A percentile compares a stretch with the other conserved stretches of the same genome.
Conservation (phyloP, 2,329 filamentous ascomycete species). For the Alternaria solani region DNA sequence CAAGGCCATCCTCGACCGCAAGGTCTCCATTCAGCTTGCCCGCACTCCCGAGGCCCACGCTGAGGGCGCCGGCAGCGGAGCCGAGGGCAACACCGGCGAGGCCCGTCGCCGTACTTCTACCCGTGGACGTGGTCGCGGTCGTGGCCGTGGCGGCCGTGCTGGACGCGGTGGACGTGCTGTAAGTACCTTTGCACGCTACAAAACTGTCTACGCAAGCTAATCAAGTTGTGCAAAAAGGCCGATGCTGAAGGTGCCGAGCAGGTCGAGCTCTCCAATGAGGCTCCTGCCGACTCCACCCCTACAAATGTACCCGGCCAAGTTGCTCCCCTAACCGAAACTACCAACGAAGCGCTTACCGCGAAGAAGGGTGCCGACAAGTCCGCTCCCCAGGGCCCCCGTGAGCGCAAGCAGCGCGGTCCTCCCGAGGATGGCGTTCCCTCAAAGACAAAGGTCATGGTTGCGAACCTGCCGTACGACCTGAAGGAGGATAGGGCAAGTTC, state of each 20-base stretch:
- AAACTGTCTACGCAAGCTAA: slow-evolving; percentile 12
- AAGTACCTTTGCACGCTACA: slow-evolving; percentile 51
- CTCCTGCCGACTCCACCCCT: slow-evolving; percentile 50
- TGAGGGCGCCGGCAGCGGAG: slow-evolving; percentile 74
- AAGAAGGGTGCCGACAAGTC: slow-evolving; percentile 59
- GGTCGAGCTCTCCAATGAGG: slow-evolving; percentile 59
- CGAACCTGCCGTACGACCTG: slow-evolving; percentile 97
- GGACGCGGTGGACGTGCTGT: slow-evolving; percentile 71
- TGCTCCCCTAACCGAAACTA: slow-evolving; percentile 60
- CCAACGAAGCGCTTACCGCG: slow-evolving; percentile 65
- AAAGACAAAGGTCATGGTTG: slow-evolving; percentile 99
- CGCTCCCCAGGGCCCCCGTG: slow-evolving; percentile 60
- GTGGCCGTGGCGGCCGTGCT: slow-evolving; percentile 68
- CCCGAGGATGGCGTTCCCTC: slow-evolving; percentile 97
- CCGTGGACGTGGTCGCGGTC: slow-evolving; percentile 65
- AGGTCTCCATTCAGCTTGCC: slow-evolving; percentile 98
- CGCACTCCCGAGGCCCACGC: slow-evolving; percentile 91
- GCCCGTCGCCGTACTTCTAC: slow-evolving; percentile 64
- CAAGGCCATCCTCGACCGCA: slow-evolving; percentile 97
- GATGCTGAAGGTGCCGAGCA: slow-evolving; percentile 56
- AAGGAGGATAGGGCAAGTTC: slow-evolving; percentile 88
- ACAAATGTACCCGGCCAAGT: slow-evolving; percentile 63
- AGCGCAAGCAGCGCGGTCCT: slow-evolving; percentile 85
- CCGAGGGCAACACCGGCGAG: slow-evolving; percentile 77
- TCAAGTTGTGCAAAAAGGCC: slow-evolving; percentile 49